These are phyloP conservation scores for Apiotrichum montevideense DNA, from an alignment of 1,284 basidiomycete genomes.

Conservation along the genomic window DNA sequence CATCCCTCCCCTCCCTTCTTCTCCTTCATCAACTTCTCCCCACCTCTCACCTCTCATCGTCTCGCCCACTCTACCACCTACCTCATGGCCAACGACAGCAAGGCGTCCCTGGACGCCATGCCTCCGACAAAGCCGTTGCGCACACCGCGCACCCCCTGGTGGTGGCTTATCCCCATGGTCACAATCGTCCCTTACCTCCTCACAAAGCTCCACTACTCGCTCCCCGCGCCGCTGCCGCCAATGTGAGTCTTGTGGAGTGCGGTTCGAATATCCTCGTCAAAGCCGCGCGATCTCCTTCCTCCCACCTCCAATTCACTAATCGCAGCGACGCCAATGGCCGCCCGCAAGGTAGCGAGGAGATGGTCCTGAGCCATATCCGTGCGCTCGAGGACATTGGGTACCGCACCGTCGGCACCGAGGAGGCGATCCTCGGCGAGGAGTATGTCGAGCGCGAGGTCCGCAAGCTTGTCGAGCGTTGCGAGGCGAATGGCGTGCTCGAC, in stretches of 20 bases:
- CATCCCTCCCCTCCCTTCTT: too few species aligned
- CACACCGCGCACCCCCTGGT: constrained; percentile 8
- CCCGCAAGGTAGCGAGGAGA: constrained; percentile 36
- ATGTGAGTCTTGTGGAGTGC: constrained; percentile 12
- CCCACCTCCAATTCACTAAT: too few species aligned
- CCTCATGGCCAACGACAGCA: background rate
- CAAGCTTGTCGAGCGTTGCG: constrained; percentile 58
- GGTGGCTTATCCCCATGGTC: constrained; percentile 23
- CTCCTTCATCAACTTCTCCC: background rate
- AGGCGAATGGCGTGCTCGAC: constrained; percentile 58
- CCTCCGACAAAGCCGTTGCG: too few species aligned
- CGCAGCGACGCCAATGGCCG: constrained; percentile 25
- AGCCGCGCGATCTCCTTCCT: too few species aligned
- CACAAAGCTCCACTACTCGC: constrained; percentile 30
- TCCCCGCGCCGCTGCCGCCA: constrained; percentile 30
- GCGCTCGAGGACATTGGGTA: constrained; percentile 72
- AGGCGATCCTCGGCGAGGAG: constrained; percentile 76
- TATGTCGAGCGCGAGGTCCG: constrained; percentile 71
- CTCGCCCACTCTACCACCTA: background rate
- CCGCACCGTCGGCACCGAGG: constrained; percentile 82
- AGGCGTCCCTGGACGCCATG: background rate
- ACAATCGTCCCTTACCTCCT: constrained; percentile 30
- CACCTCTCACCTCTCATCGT: background rate
- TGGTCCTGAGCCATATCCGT: constrained; percentile 37
- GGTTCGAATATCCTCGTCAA: too few species aligned